Conservation (phyloP, 2,329 filamentous ascomycete species). For the Nemania sp. region DNA sequence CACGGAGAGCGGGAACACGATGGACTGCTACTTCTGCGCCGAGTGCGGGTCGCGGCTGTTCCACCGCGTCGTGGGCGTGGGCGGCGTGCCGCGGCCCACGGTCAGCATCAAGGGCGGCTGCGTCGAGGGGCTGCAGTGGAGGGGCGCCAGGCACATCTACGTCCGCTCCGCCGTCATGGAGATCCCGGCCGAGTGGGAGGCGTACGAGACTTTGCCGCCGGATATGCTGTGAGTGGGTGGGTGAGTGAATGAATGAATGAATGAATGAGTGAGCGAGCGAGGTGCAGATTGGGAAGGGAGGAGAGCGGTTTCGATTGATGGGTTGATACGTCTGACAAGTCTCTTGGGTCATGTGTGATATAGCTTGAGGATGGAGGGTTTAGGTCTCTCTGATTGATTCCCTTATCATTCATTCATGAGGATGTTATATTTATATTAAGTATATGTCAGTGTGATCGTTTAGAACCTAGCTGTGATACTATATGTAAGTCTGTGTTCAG, state of each 20-base stretch:
- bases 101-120: conserved; percentile 54
- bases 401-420: too few species aligned
- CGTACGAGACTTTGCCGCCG: conserved; percentile 34
- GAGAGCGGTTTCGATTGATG: not conserved
- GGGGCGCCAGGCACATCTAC: conserved; percentile 51
- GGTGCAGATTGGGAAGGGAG: too few species aligned
- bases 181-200: conserved; percentile 46
- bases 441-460: too few species aligned
- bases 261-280: too few species aligned
- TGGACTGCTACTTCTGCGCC: conserved; percentile 46
- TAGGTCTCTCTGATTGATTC: not conserved
- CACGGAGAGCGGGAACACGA: conserved; percentile 47
- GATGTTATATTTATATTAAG: too few species aligned
- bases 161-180: conserved; percentile 49
- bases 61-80: conserved; percentile 47
- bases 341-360: too few species aligned
- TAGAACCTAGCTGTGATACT: too few species aligned
- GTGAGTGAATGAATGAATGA: too few species aligned
- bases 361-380: not conserved
- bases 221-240: not conserved
- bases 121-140: conserved; percentile 48
- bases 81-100: conserved; percentile 44
- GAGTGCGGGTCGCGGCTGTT: conserved; percentile 53
- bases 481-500: too few species aligned
- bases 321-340: not conserved